Percentiles rank a stretch among this genome's conserved stretches.
phyloP scores from a whole-genome alignment of 2,329 filamentous ascomycete species.

The Verticillium albo-atrum region DNA sequence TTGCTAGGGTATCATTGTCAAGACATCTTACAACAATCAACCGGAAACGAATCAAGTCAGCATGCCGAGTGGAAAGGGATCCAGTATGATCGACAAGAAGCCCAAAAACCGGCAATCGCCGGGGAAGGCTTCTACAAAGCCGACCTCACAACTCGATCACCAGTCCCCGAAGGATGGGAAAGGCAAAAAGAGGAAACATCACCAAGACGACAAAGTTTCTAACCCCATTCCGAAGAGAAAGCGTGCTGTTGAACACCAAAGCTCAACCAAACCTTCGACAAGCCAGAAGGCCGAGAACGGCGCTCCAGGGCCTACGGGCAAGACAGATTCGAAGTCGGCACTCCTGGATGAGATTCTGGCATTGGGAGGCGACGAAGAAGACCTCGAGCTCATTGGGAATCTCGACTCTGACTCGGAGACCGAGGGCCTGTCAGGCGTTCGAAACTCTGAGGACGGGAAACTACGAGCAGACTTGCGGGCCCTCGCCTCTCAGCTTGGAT shows the following conservation, averaged over 20 bases:
- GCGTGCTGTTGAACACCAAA: conserved; percentile 35
- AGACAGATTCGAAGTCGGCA: not conserved
- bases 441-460: conserved; percentile 3
- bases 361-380: conserved; percentile 61
- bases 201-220: not conserved
- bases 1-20: too few species aligned
- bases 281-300: conserved; percentile 1
- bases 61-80: not conserved
- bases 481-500: conserved; percentile 11
- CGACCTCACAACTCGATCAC: not conserved
- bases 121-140: too few species aligned
- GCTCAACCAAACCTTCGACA: conserved; percentile 48
- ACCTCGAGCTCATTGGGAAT: conserved; percentile 56
- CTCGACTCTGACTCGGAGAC: conserved; percentile 34
- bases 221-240: not conserved
- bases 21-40: not conserved
- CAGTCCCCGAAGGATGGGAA: not conserved
- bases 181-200: conserved; percentile 6
- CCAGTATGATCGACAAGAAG: not conserved
- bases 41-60: not conserved
- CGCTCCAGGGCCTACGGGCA: not conserved
- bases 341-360: conserved; percentile 57
- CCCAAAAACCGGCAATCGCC: not conserved
- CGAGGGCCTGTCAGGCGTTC: conserved; percentile 8
- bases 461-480: conserved; percentile 8